phyloP scores from a whole-genome alignment of 2,329 filamentous ascomycete genomes.

The Xylaria sp. region DNA sequence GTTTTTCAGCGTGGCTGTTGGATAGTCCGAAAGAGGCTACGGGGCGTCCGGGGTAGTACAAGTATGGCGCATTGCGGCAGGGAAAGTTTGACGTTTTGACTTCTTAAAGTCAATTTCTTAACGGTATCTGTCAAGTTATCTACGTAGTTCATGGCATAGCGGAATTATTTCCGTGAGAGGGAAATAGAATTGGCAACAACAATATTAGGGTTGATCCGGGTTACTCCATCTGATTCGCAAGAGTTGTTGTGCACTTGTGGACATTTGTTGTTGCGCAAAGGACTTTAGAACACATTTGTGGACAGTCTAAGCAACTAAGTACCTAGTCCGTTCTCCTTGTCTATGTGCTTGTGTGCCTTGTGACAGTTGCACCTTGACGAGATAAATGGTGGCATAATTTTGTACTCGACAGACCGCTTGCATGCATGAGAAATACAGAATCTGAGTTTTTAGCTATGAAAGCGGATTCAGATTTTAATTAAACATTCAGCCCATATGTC shows the following conservation, averaged over 20 bases:
- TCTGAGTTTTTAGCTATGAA: neutral
- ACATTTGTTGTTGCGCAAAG: too few species aligned
- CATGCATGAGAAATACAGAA: conserved; percentile 10
- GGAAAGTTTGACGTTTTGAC: neutral
- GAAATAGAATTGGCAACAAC: neutral
- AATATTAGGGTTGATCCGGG: neutral
- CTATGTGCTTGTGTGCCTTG: too few species aligned
- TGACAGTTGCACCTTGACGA: neutral
- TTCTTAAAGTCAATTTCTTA: neutral
- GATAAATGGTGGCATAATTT: neutral
- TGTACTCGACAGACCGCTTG: neutral
- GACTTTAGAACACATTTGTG: too few species aligned
- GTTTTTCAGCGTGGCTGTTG: conserved; percentile 32
- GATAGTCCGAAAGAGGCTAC: conserved; percentile 26
- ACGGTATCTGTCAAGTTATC: neutral
- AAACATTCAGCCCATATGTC: neutral
- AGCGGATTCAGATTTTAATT: neutral
- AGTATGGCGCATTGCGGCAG: neutral
- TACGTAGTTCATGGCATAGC: neutral
- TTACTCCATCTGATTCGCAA: neutral
- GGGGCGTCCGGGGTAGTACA: conserved; percentile 13
- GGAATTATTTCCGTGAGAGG: conserved; percentile 6
- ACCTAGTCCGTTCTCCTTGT: too few species aligned
- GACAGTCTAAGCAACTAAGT: too few species aligned
- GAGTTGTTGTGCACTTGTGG: neutral